Conservation (phyloP, 2,329 filamentous ascomycete species). For the Lasiodiplodia sp. region DNA sequence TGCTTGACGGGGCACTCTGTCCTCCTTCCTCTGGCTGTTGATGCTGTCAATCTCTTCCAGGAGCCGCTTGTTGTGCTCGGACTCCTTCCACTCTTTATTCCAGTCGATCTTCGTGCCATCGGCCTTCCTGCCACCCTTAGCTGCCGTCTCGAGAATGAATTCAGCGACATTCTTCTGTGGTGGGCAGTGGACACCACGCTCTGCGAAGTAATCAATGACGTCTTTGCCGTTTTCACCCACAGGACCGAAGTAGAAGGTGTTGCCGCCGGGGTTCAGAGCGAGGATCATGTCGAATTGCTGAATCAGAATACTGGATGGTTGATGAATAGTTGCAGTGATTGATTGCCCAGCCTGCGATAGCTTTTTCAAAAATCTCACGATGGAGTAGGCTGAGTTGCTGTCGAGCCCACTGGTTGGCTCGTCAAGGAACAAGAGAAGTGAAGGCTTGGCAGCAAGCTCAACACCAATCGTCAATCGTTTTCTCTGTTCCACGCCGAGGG, state of each 20-base stretch:
- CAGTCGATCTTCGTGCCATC: constrained; percentile 56
- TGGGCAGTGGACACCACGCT: constrained; percentile 69
- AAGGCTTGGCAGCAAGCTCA: constrained; percentile 78
- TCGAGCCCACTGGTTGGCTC: constrained; percentile 87
- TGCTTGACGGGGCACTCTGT: constrained; percentile 5
- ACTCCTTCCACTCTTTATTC: constrained; percentile 62
- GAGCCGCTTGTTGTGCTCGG: constrained; percentile 46
- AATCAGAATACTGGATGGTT: constrained; percentile 81
- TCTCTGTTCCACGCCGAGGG: constrained; percentile 86
- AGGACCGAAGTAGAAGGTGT: constrained; percentile 75
- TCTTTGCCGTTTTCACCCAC: constrained; percentile 65
- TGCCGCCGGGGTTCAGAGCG: constrained; percentile 73
- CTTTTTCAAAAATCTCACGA: constrained; percentile 74
- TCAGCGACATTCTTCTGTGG: constrained; percentile 80
- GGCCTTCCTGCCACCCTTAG: constrained; percentile 70
- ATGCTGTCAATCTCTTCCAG: constrained; percentile 71
- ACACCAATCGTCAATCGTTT: constrained; percentile 79
- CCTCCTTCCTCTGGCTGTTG: constrained; percentile 58
- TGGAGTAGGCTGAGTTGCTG: constrained; percentile 77
- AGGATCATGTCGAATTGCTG: constrained; percentile 81
- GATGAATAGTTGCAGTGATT: constrained; percentile 82
- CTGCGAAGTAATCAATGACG: constrained; percentile 68
- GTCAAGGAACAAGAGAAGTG: constrained; percentile 83
- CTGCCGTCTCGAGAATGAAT: constrained; percentile 79
- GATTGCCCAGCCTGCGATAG: constrained; percentile 73